phyloP scores from a whole-genome alignment of 257 asterid species.

The Asclepias syriaca region DNA sequence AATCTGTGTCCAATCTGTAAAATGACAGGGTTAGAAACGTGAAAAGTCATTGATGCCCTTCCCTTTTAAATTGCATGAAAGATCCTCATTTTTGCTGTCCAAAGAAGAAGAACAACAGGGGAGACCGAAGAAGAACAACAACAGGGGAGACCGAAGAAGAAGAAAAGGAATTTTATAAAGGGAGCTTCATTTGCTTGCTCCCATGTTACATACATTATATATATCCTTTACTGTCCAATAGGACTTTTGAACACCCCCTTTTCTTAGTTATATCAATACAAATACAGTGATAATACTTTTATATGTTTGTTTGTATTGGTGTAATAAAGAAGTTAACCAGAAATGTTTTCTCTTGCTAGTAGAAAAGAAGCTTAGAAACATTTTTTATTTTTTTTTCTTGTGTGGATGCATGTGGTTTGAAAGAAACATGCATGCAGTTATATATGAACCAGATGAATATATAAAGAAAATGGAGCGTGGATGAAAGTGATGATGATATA shows the following conservation, averaged over 20 bases:
- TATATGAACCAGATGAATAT: no score
- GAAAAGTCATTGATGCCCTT: constrained; percentile 7
- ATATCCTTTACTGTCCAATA: background rate
- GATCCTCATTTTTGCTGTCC: background rate
- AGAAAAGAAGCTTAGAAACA: no score
- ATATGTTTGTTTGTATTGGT: no score
- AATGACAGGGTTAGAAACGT: constrained; percentile 50
- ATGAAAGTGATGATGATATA: no score
- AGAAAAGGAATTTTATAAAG: background rate
- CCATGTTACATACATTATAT: background rate
- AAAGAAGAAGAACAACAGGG: background rate
- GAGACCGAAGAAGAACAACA: background rate
- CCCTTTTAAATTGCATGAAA: constrained; percentile 6
- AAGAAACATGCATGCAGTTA: no score
- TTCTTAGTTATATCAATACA: no score
- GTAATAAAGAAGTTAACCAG: no score
- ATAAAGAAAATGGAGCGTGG: no score
- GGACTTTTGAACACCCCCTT: background rate
- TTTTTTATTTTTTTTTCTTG: no score
- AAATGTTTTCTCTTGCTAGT: no score
- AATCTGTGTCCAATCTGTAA: constrained; percentile 89
- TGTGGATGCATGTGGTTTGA: no score
- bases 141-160: background rate
- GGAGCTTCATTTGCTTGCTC: background rate
- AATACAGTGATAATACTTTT: no score